Conservation (phyloP, 2,329 filamentous ascomycete genomes). For the Xylariaceae sp. region DNA sequence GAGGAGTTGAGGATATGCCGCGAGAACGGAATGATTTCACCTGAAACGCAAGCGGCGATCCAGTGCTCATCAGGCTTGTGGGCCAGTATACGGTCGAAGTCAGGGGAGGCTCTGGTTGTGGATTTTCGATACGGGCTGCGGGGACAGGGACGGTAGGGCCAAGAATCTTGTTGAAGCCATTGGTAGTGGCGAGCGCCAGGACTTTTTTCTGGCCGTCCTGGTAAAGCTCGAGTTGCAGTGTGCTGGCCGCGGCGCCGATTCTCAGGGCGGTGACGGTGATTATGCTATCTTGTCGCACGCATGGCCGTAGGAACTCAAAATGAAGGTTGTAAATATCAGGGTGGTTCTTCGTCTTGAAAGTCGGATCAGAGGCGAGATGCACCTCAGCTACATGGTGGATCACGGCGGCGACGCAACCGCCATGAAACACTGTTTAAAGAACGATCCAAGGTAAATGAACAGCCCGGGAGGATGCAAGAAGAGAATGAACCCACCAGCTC, state of each 20-base stretch:
- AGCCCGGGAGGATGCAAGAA: neutral
- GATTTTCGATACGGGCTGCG: constrained; percentile 14
- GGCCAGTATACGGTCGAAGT: constrained; percentile 19
- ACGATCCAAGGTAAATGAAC: neutral
- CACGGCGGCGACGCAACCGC: constrained; percentile 23
- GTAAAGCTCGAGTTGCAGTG: constrained; percentile 23
- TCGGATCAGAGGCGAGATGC: constrained; percentile 17
- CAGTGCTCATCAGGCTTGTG: constrained; percentile 21
- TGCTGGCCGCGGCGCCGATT: constrained; percentile 18
- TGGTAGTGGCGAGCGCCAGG: constrained; percentile 21
- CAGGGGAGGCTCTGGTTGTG: constrained; percentile 21
- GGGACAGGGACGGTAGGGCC: constrained; percentile 18
- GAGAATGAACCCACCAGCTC: constrained; percentile 9
- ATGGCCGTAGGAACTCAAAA: constrained; percentile 25
- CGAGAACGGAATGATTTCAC: constrained; percentile 23
- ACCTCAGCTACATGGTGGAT: constrained; percentile 21
- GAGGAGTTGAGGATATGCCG: constrained; percentile 14
- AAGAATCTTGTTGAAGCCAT: constrained; percentile 20
- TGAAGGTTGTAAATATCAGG: constrained; percentile 25
- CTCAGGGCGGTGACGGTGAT: constrained; percentile 20
- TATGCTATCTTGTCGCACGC: constrained; percentile 17
- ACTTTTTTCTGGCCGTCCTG: constrained; percentile 17
- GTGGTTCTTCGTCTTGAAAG: constrained; percentile 16
- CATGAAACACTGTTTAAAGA: constrained; percentile 23
- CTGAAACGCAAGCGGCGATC: constrained; percentile 17